These are phyloP conservation scores for Alliaria petiolata DNA, from an alignment of 345 rosid genomes.

Conservation along the genomic window DNA sequence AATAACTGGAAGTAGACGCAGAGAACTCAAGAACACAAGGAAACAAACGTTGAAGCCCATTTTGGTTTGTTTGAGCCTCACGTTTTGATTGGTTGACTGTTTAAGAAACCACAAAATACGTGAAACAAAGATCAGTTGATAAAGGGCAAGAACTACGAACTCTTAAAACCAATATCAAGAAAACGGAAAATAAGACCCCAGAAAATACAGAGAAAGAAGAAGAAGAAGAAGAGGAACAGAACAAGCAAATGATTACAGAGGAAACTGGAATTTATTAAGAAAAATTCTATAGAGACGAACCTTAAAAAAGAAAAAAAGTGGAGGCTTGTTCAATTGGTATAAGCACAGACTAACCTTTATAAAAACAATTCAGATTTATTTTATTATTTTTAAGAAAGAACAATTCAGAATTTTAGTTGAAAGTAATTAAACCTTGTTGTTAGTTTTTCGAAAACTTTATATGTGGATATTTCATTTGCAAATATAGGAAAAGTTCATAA, in stretches of 20 bases:
- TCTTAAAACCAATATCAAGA: neutral
- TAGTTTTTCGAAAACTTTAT: neutral
- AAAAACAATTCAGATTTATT: too few species aligned
- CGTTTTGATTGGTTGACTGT: neutral
- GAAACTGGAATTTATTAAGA: neutral
- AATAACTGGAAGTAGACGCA: slow-evolving; percentile 30
- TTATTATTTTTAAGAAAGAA: too few species aligned
- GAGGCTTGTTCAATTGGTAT: neutral
- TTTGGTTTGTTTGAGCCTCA: slow-evolving; percentile 24
- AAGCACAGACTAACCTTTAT: too few species aligned
- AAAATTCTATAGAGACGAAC: neutral
- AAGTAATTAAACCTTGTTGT: neutral
- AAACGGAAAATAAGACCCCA: too few species aligned
- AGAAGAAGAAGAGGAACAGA: neutral
- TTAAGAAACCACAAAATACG: neutral
- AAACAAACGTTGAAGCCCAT: slow-evolving; percentile 24
- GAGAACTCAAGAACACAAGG: slow-evolving; percentile 34
- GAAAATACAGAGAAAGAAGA: neutral
- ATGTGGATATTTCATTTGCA: neutral
- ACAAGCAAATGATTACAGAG: neutral
- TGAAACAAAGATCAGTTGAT: neutral
- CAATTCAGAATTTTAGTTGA: neutral
- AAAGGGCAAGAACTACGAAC: neutral
- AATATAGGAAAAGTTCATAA: neutral
- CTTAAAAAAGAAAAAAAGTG: neutral